Percentiles rank a stretch among this genome's conserved stretches.
Evolutionary conservation across 73 alveolate genomes (phyloP).

Genomic region (Stentor roeselii): DNA sequence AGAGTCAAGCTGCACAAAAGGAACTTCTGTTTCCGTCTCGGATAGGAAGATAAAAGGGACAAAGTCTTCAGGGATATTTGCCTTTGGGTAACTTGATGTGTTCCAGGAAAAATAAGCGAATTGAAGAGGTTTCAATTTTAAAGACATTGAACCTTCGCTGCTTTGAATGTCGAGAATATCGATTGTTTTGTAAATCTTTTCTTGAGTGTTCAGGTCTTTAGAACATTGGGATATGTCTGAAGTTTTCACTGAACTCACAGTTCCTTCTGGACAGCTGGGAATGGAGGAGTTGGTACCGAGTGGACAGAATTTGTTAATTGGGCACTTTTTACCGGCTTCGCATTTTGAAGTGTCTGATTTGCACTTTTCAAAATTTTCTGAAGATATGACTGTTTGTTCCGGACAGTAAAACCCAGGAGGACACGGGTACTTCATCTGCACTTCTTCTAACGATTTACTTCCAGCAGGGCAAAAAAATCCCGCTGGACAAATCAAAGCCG

Average conservation of each 20-base stretch:
- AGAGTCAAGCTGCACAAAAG: background rate
- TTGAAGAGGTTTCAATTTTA: background rate
- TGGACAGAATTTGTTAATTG: background rate
- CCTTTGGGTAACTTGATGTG: background rate
- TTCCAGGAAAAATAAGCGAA: background rate
- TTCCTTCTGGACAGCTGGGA: background rate
- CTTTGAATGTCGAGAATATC: background rate
- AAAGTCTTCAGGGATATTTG: background rate
- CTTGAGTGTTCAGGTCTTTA: background rate
- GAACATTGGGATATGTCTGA: background rate
- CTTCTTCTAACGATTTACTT: background rate
- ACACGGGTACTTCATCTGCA: background rate
- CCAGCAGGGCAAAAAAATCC: slow-evolving; percentile 22
- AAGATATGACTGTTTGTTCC: background rate
- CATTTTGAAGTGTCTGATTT: background rate
- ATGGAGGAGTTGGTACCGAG: too few species aligned
- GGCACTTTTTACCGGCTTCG: slow-evolving; percentile 11
- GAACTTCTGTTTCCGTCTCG: background rate
- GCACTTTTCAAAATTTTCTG: background rate
- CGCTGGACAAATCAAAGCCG: background rate
- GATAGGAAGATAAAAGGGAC: background rate
- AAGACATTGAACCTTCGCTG: background rate
- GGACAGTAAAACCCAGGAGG: slow-evolving; percentile 25
- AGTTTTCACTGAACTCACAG: background rate
- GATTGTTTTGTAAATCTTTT: too few species aligned